Conservation (phyloP, 768 basidiomycete genomes). For the Pulveroboletus sp. region DNA sequence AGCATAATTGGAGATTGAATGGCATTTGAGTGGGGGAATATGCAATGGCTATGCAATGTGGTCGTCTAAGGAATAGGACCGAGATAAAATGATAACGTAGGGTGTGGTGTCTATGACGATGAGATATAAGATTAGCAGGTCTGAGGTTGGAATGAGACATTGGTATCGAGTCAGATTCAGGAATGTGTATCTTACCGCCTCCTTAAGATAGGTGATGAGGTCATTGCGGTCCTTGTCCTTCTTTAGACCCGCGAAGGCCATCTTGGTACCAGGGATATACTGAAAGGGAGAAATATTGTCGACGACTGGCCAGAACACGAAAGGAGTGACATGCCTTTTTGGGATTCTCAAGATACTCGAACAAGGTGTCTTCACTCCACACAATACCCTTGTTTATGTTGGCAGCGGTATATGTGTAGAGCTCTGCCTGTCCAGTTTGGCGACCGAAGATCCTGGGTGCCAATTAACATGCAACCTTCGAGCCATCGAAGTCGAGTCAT, state of each 20-base stretch:
- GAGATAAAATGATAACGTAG: conserved; percentile 20
- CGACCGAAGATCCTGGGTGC: conserved; percentile 71
- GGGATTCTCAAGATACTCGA: conserved; percentile 94
- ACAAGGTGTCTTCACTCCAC: conserved; percentile 87
- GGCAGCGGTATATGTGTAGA: conserved; percentile 89
- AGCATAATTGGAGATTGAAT: conserved; percentile 5
- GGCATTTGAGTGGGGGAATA: conserved; percentile 30
- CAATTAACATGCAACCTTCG: not conserved
- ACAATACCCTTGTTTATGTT: conserved; percentile 91
- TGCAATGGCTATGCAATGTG: conserved; percentile 22
- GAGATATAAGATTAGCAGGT: conserved; percentile 25
- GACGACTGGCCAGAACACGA: not conserved
- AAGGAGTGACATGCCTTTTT: conserved; percentile 66
- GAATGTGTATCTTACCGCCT: conserved; percentile 46
- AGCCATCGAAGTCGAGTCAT: not conserved
- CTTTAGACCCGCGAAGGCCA: conserved; percentile 98
- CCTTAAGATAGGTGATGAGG: conserved; percentile 82
- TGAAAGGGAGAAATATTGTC: conserved; percentile 22
- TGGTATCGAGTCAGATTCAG: not conserved
- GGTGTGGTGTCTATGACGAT: conserved; percentile 16
- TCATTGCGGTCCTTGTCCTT: conserved; percentile 98
- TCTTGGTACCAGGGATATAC: conserved; percentile 97
- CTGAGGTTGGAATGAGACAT: conserved; percentile 7
- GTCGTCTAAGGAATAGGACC: conserved; percentile 38
- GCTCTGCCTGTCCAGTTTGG: conserved; percentile 79